phyloP scores from a whole-genome alignment of 192 early-diverging fungal species.

The Dissophora ornata region DNA sequence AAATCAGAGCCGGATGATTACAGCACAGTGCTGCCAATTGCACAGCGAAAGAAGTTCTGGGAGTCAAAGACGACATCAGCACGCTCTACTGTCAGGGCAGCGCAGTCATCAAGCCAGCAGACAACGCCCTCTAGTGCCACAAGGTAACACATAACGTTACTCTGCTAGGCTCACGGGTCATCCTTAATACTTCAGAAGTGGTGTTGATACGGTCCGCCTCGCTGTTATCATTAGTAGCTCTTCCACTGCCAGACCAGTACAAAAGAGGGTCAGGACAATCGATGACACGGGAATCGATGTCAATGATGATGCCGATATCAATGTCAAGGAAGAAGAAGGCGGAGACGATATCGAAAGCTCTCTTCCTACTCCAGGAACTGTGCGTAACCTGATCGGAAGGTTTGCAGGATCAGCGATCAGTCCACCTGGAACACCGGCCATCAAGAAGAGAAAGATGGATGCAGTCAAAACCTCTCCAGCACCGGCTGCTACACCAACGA shows the following conservation, averaged over 20 bases:
- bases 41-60: slow-evolving; percentile 38
- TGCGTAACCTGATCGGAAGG: slow-evolving; percentile 22
- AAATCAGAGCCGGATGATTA: not conserved
- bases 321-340: slow-evolving; percentile 11
- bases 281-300: slow-evolving; percentile 2
- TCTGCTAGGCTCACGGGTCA: too few species aligned
- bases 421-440: slow-evolving; percentile 18
- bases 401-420: slow-evolving; percentile 36
- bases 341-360: slow-evolving; percentile 1
- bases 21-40: slow-evolving; percentile 7
- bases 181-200: too few species aligned
- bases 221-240: not conserved
- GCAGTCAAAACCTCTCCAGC: slow-evolving; percentile 13
- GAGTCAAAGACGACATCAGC: slow-evolving; percentile 22
- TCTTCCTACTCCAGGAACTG: slow-evolving; percentile 33
- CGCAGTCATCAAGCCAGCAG: slow-evolving; percentile 1
- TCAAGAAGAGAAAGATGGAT: slow-evolving; percentile 25
- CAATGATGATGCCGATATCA: slow-evolving; percentile 4
- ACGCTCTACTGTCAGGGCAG: slow-evolving; percentile 25
- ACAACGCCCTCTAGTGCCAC: not conserved
- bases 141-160: too few species aligned
- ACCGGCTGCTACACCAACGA: slow-evolving; percentile 3
- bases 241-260: not conserved
- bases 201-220: not conserved
- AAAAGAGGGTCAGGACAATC: slow-evolving; percentile 15